A percentile compares a stretch with the other conserved stretches of the same genome.
These are phyloP conservation scores for Phalaenopsis aphrodite DNA, from an alignment of 106 monocot genomes.

Conservation along the genomic window DNA sequence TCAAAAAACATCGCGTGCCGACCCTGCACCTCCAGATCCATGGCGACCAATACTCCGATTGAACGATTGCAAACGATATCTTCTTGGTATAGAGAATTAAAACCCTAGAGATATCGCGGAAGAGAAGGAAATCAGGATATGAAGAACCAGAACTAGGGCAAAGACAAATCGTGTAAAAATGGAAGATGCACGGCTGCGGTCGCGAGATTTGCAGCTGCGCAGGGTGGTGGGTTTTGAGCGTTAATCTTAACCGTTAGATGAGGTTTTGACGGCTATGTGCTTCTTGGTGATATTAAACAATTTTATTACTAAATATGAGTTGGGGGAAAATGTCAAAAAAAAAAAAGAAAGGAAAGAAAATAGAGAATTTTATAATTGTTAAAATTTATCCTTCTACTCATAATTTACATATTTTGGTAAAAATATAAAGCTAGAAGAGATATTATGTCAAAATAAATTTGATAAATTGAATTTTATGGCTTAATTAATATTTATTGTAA, in stretches of 20 bases:
- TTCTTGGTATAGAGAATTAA: background rate
- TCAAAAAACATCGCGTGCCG: conserved; percentile 86
- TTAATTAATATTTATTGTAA: no score
- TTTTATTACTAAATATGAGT: no score
- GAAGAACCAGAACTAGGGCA: background rate
- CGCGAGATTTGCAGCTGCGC: background rate
- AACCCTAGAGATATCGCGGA: conserved; percentile 2
- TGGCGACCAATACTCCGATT: background rate
- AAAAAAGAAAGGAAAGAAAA: no score
- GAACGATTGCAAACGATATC: background rate
- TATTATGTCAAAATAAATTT: no score
- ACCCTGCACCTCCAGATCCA: conserved; percentile 61
- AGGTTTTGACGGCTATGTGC: background rate
- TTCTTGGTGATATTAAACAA: no score
- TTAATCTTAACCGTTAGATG: background rate
- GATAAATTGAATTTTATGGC: no score
- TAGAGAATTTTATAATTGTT: no score
- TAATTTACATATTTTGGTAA: no score
- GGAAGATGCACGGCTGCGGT: background rate
- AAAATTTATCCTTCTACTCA: no score
- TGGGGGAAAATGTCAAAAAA: no score
- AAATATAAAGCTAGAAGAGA: no score
- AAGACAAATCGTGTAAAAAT: background rate
- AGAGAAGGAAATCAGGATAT: background rate
- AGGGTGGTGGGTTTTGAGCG: no score